Evolutionary conservation across 1,284 basidiomycete species (phyloP).

Genomic region (Kwoniella shivajii): DNA sequence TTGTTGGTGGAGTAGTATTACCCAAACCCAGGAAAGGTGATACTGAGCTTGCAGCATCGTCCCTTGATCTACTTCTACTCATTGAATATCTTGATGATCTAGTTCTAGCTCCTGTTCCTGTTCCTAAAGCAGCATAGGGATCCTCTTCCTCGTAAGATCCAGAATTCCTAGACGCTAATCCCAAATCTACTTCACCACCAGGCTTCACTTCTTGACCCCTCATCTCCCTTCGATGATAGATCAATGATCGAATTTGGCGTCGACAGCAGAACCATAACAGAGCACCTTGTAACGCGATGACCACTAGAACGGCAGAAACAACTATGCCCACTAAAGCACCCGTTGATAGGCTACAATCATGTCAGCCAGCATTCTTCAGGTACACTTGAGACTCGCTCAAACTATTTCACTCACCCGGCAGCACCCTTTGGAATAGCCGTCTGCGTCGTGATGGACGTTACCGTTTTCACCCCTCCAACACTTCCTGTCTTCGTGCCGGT

Average conservation of each 20-base stretch:
- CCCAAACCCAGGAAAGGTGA: constrained; percentile 46
- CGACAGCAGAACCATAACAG: constrained; percentile 49
- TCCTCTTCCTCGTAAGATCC: not conserved
- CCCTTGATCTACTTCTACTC: constrained; percentile 13
- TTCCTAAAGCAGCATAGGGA: not conserved
- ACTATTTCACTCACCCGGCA: constrained; percentile 34
- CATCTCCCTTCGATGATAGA: constrained; percentile 38
- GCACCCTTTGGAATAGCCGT: constrained; percentile 22
- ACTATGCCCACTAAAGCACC: constrained; percentile 48
- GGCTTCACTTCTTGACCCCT: constrained; percentile 27
- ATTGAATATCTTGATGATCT: not conserved
- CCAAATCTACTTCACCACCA: constrained; percentile 38
- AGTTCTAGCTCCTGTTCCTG: not conserved
- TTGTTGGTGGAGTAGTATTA: not conserved
- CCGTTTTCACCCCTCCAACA: constrained; percentile 36
- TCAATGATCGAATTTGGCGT: constrained; percentile 30
- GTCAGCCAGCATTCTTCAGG: too few relatives aligned
- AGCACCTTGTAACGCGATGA: constrained; percentile 34
- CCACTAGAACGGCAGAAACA: constrained; percentile 34
- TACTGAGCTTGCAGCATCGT: constrained; percentile 26
- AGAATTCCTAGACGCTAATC: constrained; percentile 13
- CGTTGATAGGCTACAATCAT: constrained; percentile 30
- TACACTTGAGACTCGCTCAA: not conserved
- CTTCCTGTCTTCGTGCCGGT: constrained; percentile 23
- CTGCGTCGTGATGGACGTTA: constrained; percentile 36